Base-by-base conservation (phyloP, 148 eudicot genomes). In the Camellia japonica region DNA sequence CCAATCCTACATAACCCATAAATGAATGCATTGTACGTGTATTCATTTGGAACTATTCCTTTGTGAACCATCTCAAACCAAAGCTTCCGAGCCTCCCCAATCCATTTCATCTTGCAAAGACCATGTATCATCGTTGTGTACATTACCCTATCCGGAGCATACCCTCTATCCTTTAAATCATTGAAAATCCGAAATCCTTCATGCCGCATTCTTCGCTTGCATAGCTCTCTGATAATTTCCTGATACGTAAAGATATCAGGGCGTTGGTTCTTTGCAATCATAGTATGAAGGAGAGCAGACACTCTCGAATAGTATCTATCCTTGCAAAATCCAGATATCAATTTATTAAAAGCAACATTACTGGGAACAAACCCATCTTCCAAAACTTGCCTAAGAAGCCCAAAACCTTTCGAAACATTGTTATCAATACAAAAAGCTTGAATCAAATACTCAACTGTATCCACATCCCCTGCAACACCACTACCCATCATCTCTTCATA, bases 61-160 rank as follows among this genome's bases (percentile, higher is more conserved):
- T 86, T 90, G 60, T 81, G 70, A 43, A 80, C 83, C 98, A 95
- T 93, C 86, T 95, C 96, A 81, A 63, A 82, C 94, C 94, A 91
- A 76, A 93, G 67, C 30, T 84, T 85, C 80, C 84, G 78, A 3
- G 97, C 98, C 61, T 91, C 89, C 46, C 85, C 85, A 55, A 93
- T 8, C 84, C 76, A 65, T 74, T 77, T 82, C 80, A 79, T 82
- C 78, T 80, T 73, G 85, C 91, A 93, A 76, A 95, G 89, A 73
- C 92, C 91, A 7, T 85, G 81, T 78, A 95, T 89, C 89, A 93
- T 86, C 2, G 90, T 89, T 11, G 97, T 89, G 82, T 93, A 95
- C 95, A 93, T 88, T 5, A 87, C 86, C 78, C 67, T 76, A 82
- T 91, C 83, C 0, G 85, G 91, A 83, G 76, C 67, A 85, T 93